Evolutionary conservation across 2,329 filamentous ascomycete species (phyloP), one percentile per base, ranked within the genome.

Genomic region (Nothomitra cinnamomea): DNA sequence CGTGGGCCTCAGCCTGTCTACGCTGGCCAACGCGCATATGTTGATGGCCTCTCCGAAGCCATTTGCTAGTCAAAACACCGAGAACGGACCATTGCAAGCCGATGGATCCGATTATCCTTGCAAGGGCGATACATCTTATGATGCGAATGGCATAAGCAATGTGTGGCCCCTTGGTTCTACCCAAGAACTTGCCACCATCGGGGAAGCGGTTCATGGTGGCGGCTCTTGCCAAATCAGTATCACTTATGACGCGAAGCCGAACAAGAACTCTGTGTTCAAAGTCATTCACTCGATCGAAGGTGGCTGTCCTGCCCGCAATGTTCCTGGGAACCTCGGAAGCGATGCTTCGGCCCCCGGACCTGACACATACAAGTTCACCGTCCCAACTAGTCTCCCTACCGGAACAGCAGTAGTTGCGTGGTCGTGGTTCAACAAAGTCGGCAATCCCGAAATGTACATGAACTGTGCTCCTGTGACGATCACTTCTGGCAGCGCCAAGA

Each of bases 371-470:
- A 69, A 78, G 28, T 94, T 82, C 69, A 76, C 69, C 0, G 79
- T 95, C 4, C 90, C 89, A 0, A 65, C 74, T 0, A 77, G 81
- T 21, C 75, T 95, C 48, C 78, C 82, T 7, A 70, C 81, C 1
- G 92, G 90, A 2, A 76, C 88, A 41, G 89, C 85, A 24, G 85
- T 82, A 0, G 73, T 96, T 3, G 87, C 87, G 0, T 96, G 89
- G 88, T 87, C 87, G 0, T 96, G 92, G 92, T 80, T 94, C 68
- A 96, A 96, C 68, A 84, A 83, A 56, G 63, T 94, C 8, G 92
- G 92, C 2, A 95, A 95, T 71, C 82, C 89, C 1, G 92, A 96
- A 65, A 87, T 95, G 76, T 95, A 96, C 75, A 94, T 95, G 88
- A 94, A 95, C 75, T 98, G 90, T 61, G 87, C 84, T 0, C 79